These are phyloP conservation scores for Polysphondylium violaceum DNA, from an alignment of 78 protist genomes.

Conservation along the genomic window DNA sequence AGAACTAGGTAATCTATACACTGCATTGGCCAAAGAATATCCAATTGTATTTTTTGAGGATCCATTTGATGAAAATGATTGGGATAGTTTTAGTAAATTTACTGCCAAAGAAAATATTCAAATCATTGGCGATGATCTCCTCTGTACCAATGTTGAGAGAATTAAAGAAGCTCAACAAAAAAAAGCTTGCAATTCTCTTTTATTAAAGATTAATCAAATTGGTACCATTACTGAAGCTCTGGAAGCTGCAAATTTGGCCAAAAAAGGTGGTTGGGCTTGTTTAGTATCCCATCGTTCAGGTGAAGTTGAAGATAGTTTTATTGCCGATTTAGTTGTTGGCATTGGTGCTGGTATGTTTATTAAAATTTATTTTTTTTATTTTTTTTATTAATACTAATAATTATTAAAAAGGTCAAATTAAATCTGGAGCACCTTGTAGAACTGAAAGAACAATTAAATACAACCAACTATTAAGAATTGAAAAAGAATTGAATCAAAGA, in stretches of 20 bases:
- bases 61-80: conserved; percentile 98
- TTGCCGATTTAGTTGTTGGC: conserved; percentile 99
- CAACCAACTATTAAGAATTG: conserved; percentile 98
- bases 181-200: conserved; percentile 96
- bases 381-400: no score
- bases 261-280: conserved; percentile 94
- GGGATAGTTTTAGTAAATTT: conserved; percentile 85
- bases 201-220: conserved; percentile 97
- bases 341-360: conserved; percentile 91
- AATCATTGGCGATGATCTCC: conserved; percentile 99
- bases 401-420: conserved; percentile 93
- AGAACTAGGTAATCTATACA: conserved; percentile 23
- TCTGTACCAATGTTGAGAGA: conserved; percentile 97
- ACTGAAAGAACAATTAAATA: conserved; percentile 98
- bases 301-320: conserved; percentile 98
- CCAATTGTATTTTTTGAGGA: conserved; percentile 98
- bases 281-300: conserved; percentile 99
- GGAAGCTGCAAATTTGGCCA: conserved; percentile 87
- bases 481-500: conserved; percentile 37
- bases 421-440: conserved; percentile 99
- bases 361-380: no score
- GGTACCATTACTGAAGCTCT: conserved; percentile 95
- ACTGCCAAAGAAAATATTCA: conserved; percentile 63
- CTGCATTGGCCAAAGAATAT: conserved; percentile 61
- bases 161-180: conserved; percentile 94